Evolutionary conservation across 306 rosid genomes (phyloP).

Genomic region (Quercus glauca): DNA sequence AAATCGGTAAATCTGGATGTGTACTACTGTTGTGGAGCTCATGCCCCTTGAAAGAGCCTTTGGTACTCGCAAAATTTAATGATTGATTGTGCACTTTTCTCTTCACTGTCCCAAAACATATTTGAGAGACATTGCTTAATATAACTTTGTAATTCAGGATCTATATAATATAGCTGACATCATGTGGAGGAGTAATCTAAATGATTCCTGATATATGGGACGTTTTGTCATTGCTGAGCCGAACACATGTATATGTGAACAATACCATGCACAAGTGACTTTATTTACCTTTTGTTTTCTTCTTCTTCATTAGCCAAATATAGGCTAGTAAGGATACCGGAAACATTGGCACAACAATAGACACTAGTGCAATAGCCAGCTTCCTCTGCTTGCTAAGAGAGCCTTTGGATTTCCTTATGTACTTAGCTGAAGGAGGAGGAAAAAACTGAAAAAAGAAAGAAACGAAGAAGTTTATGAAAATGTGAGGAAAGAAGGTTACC

Average conservation of each 20-base stretch:
- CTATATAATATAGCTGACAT: no score
- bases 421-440: background rate
- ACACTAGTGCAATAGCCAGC: background rate
- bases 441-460: no score
- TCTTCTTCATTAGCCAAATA: background rate
- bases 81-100: no score
- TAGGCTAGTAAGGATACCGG: background rate
- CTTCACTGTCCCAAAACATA: no score
- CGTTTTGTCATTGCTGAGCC: no score
- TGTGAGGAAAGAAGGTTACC: background rate
- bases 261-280: background rate
- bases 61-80: no score
- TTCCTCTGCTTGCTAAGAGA: background rate
- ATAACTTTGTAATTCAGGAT: no score
- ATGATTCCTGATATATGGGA: no score
- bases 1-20: background rate
- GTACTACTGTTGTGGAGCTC: background rate
- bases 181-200: no score
- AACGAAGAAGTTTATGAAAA: background rate
- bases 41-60: background rate
- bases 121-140: no score
- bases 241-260: no score
- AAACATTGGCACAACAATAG: background rate
- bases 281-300: background rate
- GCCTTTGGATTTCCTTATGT: background rate